phyloP scores from a whole-genome alignment of 345 rosid genomes.

The Pistacia atlantica region DNA sequence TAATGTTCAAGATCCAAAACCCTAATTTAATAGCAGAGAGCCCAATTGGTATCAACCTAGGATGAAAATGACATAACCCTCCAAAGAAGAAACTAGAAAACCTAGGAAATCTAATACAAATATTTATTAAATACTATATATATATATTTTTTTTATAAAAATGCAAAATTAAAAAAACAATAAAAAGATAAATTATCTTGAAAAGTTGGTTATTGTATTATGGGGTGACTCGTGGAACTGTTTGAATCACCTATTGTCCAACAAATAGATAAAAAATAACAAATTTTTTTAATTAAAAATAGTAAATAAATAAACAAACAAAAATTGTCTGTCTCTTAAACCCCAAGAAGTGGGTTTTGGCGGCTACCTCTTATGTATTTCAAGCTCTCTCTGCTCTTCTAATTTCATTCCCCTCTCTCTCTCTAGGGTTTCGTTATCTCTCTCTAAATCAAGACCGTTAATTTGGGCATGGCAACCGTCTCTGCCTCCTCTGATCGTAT shows the following conservation, averaged over 20 bases:
- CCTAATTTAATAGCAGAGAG: no score
- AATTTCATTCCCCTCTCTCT: neutral
- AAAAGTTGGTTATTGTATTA: neutral
- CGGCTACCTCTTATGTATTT: slow-evolving; percentile 37
- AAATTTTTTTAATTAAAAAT: neutral
- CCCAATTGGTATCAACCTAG: no score
- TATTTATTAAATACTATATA: no score
- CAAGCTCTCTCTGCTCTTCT: slow-evolving; percentile 21
- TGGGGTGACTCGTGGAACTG: neutral
- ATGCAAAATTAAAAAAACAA: neutral
- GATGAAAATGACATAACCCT: neutral
- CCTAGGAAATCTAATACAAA: neutral
- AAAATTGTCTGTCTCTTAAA: slow-evolving; percentile 24
- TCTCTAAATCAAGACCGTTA: slow-evolving; percentile 26
- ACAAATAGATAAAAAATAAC: neutral
- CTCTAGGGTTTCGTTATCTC: slow-evolving; percentile 42
- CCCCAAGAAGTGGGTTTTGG: slow-evolving; percentile 45
- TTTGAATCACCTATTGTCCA: slow-evolving; percentile 21
- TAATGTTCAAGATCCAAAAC: no score
- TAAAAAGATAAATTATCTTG: neutral
- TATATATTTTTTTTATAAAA: neutral
- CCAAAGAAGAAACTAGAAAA: slow-evolving; percentile 5
- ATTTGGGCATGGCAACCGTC: slow-evolving; percentile 48
- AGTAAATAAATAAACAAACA: neutral
- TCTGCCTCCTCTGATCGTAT: slow-evolving; percentile 57